Conservation (phyloP, 2,329 filamentous ascomycete species). For the Ophiostoma pallidulum region DNA sequence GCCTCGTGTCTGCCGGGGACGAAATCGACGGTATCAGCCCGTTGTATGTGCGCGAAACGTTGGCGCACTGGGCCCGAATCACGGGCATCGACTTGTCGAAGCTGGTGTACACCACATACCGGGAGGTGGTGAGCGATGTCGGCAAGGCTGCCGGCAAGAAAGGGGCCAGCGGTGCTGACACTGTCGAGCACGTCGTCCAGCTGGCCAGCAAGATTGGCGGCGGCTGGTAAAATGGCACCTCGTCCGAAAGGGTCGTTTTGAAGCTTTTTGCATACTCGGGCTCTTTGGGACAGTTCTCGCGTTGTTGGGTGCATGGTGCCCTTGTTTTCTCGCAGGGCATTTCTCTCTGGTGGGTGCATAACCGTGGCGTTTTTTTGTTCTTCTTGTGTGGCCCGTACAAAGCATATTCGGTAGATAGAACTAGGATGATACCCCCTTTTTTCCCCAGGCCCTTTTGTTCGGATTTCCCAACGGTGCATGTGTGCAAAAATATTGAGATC, state of each 20-base stretch:
- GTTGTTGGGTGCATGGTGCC: not conserved
- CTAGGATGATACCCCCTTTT: not conserved
- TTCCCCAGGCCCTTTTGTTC: no score
- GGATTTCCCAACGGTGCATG: not conserved
- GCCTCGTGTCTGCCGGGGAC: not conserved
- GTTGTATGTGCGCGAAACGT: slow-evolving; percentile 53
- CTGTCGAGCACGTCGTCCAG: slow-evolving; percentile 75
- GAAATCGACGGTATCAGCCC: slow-evolving; percentile 56
- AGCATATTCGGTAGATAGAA: not conserved
- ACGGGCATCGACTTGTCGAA: slow-evolving; percentile 63
- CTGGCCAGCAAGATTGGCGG: slow-evolving; percentile 86
- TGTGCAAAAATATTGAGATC: not conserved
- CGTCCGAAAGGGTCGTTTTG: no score
- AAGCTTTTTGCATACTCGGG: not conserved
- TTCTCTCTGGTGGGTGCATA: no score
- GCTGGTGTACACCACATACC: slow-evolving; percentile 76
- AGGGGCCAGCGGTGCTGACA: slow-evolving; percentile 43
- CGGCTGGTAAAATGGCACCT: slow-evolving; percentile 72
- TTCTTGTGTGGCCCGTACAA: no score
- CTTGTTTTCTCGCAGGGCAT: slow-evolving; percentile 16
- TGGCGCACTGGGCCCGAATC: slow-evolving; percentile 66
- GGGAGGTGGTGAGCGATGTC: slow-evolving; percentile 89
- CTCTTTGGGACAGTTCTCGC: not conserved
- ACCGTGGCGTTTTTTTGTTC: no score
- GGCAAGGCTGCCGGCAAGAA: slow-evolving; percentile 53